Percentiles rank a stretch among this genome's conserved stretches.
These are phyloP conservation scores for Rhodotorula sp. DNA, from an alignment of 1,284 basidiomycete genomes.

Conservation along the genomic window DNA sequence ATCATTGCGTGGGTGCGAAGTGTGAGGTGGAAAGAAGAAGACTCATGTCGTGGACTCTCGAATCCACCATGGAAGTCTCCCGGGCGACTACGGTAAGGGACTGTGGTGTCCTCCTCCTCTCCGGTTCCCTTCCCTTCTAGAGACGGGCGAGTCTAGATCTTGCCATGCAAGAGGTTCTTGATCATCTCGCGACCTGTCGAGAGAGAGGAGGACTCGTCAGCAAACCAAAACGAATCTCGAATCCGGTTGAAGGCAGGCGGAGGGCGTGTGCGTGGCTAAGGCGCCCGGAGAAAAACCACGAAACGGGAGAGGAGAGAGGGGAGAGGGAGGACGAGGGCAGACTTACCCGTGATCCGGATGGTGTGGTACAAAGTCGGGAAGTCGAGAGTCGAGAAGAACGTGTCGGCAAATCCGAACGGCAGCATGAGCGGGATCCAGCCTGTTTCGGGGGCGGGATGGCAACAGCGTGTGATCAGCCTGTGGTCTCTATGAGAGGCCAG, in stretches of 20 bases:
- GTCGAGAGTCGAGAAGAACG: constrained; percentile 84
- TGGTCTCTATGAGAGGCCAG: no score
- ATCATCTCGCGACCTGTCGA: constrained; percentile 65
- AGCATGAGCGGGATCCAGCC: constrained; percentile 54
- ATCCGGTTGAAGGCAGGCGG: background rate
- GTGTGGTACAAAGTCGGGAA: constrained; percentile 78
- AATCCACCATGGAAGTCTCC: no score
- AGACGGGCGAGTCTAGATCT: constrained; percentile 63
- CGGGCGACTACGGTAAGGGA: no score
- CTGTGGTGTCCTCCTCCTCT: no score
- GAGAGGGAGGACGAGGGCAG: background rate
- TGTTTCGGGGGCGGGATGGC: constrained; percentile 3
- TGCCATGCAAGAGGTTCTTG: constrained; percentile 75
- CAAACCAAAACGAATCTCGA: background rate
- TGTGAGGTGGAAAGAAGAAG: no score
- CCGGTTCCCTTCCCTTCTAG: background rate
- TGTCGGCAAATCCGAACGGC: constrained; percentile 88
- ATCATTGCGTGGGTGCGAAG: no score
- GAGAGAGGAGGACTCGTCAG: background rate
- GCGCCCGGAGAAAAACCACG: no score
- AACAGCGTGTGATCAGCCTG: background rate
- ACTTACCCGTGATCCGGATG: constrained; percentile 63
- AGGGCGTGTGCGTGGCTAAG: background rate
- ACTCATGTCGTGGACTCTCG: no score
- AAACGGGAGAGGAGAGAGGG: no score